Percentiles rank a stretch among this genome's conserved stretches.
Conservation (phyloP, 2,329 filamentous ascomycete species). For the Alternaria brassicae region DNA sequence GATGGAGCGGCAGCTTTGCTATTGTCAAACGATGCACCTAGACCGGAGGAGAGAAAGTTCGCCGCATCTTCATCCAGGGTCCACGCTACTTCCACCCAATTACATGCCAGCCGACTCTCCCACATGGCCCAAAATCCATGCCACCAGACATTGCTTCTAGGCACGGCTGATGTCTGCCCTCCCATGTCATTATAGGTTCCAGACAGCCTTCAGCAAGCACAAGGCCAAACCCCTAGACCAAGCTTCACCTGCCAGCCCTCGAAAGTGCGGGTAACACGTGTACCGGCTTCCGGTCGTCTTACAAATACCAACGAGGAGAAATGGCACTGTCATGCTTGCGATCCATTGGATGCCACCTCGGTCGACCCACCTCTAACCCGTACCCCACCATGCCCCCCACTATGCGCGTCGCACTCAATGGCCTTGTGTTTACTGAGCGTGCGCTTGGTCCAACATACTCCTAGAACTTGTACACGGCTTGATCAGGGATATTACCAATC, state of each 20-base stretch:
- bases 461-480: neutral
- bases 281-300: neutral
- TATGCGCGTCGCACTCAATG: neutral
- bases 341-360: neutral
- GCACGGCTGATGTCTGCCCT: neutral
- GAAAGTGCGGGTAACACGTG: neutral
- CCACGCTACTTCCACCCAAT: constrained; percentile 34
- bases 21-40: constrained; percentile 9
- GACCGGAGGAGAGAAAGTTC: constrained; percentile 37
- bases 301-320: neutral
- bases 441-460: neutral
- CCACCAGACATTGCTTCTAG: neutral
- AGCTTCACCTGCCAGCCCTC: neutral
- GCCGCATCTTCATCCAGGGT: constrained; percentile 33
- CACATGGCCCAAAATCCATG: neutral
- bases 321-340: neutral
- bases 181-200: neutral
- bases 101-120: constrained; percentile 16
- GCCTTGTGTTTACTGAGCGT: constrained; percentile 6
- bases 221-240: neutral
- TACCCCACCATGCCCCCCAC: neutral
- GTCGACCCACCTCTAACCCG: neutral
- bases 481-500: neutral
- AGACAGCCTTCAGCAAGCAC: neutral
- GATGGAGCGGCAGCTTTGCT: constrained; percentile 16